These are phyloP conservation scores for Paramyrothecium sp. DNA, from an alignment of 2,329 filamentous ascomycete species.

Conservation along the genomic window DNA sequence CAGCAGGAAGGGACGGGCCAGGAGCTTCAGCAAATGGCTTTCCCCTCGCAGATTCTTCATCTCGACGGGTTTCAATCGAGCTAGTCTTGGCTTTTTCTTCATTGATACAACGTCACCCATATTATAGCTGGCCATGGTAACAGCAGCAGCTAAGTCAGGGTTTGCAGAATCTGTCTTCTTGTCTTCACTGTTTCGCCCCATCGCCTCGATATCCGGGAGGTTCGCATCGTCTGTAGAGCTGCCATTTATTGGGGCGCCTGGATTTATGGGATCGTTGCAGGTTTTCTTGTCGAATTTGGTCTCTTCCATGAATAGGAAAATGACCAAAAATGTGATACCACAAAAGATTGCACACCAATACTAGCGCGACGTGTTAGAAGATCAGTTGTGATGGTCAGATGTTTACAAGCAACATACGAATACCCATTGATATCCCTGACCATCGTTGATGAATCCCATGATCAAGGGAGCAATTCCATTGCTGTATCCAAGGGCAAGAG, in stretches of 20 bases:
- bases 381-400: too few species aligned
- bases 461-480: slow-evolving; percentile 31
- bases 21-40: too few species aligned
- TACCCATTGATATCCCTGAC: slow-evolving; percentile 27
- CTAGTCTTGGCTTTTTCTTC: slow-evolving; percentile 29
- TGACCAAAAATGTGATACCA: slow-evolving; percentile 23
- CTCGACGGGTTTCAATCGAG: too few species aligned
- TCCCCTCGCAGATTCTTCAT: too few species aligned
- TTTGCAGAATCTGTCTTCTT: background rate
- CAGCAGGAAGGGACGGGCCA: too few species aligned
- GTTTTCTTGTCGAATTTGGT: slow-evolving; percentile 39
- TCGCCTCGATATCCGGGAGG: background rate
- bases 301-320: slow-evolving; percentile 55
- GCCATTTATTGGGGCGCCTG: too few species aligned
- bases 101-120: slow-evolving; percentile 33
- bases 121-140: slow-evolving; percentile 25
- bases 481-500: slow-evolving; percentile 20
- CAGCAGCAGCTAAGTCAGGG: slow-evolving; percentile 21
- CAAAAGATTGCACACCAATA: slow-evolving; percentile 28
- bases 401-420: slow-evolving; percentile 10
- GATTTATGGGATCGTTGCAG: background rate
- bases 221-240: too few species aligned
- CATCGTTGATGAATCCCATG: slow-evolving; percentile 29
- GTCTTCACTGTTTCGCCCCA: background rate
- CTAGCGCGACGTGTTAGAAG: too few species aligned